Base-by-base conservation (phyloP, 73 alveolate species). In the Blepharisma japonicum region DNA sequence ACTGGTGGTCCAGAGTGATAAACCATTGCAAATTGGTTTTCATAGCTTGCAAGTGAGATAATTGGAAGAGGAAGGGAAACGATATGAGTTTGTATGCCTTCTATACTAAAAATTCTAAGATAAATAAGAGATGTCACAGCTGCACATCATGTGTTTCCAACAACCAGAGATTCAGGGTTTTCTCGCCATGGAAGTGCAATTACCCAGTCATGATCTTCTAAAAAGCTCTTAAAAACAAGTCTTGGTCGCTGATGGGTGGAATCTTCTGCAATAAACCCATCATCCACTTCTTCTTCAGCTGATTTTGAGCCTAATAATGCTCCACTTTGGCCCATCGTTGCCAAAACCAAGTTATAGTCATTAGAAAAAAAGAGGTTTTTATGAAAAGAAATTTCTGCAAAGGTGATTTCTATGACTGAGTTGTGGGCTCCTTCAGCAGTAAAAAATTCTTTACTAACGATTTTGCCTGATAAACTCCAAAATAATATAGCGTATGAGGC, bases 1-100 rank as follows among this genome's bases (percentile, higher is more conserved):
- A 83, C 77, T 68, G 94, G 81, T 0, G 89, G 82, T 7, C 88
- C 94, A 38, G 78, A 67, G 76, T 87, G 94, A 39, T 81, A 70
- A 66, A 83, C 72, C 5, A 83, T 32, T 25, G 78, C 70, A 4
- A 87, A 71, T 9, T 54, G 50, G 72, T 87, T 87, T 77, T 87
- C 88, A 71, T 87, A 83, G 45, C 85, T 85, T 0, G 77, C 32
- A 77, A 87, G 50, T 20, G 94, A 23, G 2, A 87, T 87, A 14
- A 87, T 20, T 5, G 87, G 85, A 5, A 74, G 7, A 4, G 82
- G 71, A 50, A 50, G 23, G 55, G 90, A 78, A 51, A 87, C 21
- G 18, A 87, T 70, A 49, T 56, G 66, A n/a, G 55, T 53, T 55
- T 87, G 82, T 23, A 78, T 50, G 1, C 94, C 94, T 67, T 82